Base-by-base conservation (phyloP, 257 asterid species). In the Ligustrum vulgare region DNA sequence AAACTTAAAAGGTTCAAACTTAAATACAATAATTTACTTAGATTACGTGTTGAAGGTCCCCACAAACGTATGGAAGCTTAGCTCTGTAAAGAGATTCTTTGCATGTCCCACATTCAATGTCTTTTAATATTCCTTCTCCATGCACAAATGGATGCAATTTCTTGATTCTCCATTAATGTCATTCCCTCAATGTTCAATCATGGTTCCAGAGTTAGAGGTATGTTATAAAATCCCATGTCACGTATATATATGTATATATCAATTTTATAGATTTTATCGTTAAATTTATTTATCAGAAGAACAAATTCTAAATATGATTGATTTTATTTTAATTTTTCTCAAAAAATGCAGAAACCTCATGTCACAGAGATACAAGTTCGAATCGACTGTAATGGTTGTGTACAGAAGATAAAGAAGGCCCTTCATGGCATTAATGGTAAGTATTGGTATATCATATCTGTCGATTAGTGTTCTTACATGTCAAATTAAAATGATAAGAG, bases 311-410 rank as follows among this genome's bases (percentile, higher is more conserved):
- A 10, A 41, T 41, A 41, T 63, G 41, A 74, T 41, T 64, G 32
- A 60, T 41, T 60, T 28, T 28, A 28, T 28, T 37, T 2, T 12
- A n/a, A 25, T 41, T 33, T 49, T 12, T 13, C 37, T 10, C 18
- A 68, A 6, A 68, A 68, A 77, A 72, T 90, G 88, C 96, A 90
- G 96, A 86, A 81, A 71, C 86, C 91, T 72, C 79, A 80, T 45
- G 79, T 91, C 62, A 89, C 89, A 2, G 98, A 93, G 89, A 86
- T 93, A 49, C 87, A 77, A 82, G 97, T 89, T 62, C 77, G 95
- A 69, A 91, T 93, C 94, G 97, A 91, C 73, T 89, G 98, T 62
- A 91, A 91, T 73, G 97, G 98, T 20, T 91, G 97, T 54, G 93
- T 91, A 6, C 97, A 93, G 75, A 91, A 91, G 84, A 82, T 90